Base-by-base conservation (phyloP, 75 land plant genomes). In the Pinus albicaulis region DNA sequence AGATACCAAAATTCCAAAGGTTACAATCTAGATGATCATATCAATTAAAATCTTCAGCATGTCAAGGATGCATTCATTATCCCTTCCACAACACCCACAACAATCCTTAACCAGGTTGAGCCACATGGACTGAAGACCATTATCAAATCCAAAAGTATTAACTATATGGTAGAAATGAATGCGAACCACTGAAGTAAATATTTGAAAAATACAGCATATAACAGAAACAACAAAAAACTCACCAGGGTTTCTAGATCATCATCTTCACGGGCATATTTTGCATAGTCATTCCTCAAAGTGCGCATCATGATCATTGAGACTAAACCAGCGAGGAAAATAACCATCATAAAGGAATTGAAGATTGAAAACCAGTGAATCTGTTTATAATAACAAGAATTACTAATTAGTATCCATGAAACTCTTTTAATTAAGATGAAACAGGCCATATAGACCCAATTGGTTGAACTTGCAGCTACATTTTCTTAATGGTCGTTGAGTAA, bases 341-440 rank as follows among this genome's bases (percentile, higher is more conserved):
- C 99, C 98, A 96, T 96, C 99, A 96, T 96, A 77, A 96, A 94
- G 3, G 99, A 96, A 77, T 96, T 96, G 80, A 96, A 96, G 28
- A 96, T 90, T 23, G 99, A 96, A 76, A 97, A 95, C 95, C 98
- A 97, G 81, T 96, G 98, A 65, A 95, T 95, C 99, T 95, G 99
- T 76, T 53, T 16, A 55, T 28, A 25, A 52, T 74, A 73, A 19
- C 74, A 24, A 73, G 34, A 52, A 20, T 73, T 59, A 73, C 59
- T 73, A 52, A 20, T 73, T 59, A 73, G 74, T 73, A n/a, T 38
- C 71, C 23, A 41, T 38, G n/a, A 38, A 34, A 31, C 2, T 10
- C 0, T 22, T 41, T 23, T 38, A 38, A 68, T 20, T 41, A 19
- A 68, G 13, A 41, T 36, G n/a, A 41, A 20, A 48, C 11, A 68